Conservation (phyloP, 2,329 filamentous ascomycete species). For the Penicillium aurantiogriseum region DNA sequence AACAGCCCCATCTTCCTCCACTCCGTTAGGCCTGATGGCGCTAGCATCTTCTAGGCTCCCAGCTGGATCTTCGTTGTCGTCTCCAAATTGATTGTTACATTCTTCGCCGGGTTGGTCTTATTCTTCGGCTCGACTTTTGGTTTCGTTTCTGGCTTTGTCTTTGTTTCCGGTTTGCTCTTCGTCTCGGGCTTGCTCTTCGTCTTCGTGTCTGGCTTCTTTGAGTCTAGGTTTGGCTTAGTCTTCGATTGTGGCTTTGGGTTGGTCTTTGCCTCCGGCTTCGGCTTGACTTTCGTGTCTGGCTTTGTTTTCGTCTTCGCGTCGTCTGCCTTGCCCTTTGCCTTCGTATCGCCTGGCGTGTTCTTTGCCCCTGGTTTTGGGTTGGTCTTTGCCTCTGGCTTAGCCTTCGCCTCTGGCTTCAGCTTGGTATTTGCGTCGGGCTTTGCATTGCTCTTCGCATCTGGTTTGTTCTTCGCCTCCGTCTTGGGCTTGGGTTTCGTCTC, state of each 20-base stretch:
- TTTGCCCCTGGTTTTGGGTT: not conserved
- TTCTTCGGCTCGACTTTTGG: not conserved
- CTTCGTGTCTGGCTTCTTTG: not conserved
- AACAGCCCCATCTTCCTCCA: not conserved
- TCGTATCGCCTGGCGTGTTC: too few species aligned
- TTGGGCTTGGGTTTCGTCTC: not conserved
- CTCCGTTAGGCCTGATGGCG: not conserved
- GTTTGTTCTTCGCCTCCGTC: too few species aligned
- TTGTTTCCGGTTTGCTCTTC: not conserved
- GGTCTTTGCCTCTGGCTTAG: too few species aligned
- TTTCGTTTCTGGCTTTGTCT: not conserved
- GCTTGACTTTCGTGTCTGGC: not conserved
- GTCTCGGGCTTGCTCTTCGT: not conserved
- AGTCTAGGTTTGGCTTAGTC: too few species aligned
- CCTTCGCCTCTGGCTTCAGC: too few species aligned
- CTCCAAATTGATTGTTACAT: not conserved
- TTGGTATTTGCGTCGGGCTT: not conserved
- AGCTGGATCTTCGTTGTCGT: not conserved
- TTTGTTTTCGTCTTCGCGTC: not conserved
- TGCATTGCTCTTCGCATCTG: not conserved
- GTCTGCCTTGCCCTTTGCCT: too few species aligned
- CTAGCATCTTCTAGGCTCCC: not conserved
- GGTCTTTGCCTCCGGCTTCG: not conserved
- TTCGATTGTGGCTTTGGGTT: not conserved
- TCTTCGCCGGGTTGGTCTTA: not conserved